A percentile compares a stretch with the other conserved stretches of the same genome.
phyloP scores from a whole-genome alignment of 768 basidiomycete species.

The Termitomyces sp. region DNA sequence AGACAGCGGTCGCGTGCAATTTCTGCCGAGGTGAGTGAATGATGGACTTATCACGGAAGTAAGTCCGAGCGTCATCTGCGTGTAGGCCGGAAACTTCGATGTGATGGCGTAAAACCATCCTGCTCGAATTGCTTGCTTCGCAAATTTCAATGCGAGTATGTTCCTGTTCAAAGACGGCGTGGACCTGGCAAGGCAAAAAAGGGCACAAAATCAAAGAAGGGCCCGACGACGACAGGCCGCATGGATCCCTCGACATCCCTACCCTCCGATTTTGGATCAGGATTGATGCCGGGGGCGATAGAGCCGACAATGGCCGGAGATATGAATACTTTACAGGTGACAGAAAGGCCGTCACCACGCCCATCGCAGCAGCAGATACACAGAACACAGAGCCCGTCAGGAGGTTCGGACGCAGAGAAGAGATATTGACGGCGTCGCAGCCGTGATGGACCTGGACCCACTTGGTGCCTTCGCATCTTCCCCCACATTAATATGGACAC shows the following conservation, averaged over 20 bases:
- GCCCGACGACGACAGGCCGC: conserved; percentile 9
- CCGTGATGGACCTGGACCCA: conserved; percentile 9
- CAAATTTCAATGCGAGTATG: conserved; percentile 47
- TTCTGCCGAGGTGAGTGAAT: conserved; percentile 61
- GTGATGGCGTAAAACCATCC: conserved; percentile 58
- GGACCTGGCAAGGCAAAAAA: conserved; percentile 75
- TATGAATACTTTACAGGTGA: conserved; percentile 23
- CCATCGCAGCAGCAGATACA: conserved; percentile 10
- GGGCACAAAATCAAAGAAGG: conserved; percentile 44
- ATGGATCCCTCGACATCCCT: conserved; percentile 12
- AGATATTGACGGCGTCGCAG: conserved; percentile 16
- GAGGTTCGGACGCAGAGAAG: conserved; percentile 26
- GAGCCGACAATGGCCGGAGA: conserved; percentile 24
- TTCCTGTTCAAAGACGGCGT: conserved; percentile 45
- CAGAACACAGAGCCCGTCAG: conserved; percentile 25
- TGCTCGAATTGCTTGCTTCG: conserved; percentile 61
- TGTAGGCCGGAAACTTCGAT: conserved; percentile 68
- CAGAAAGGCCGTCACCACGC: conserved; percentile 15
- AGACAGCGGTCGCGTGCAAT: conserved; percentile 65
- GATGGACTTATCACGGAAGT: not conserved
- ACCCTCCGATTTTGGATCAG: conserved; percentile 11
- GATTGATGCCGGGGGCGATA: conserved; percentile 4
- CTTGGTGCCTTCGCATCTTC: conserved; percentile 24
- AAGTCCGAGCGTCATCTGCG: not conserved
- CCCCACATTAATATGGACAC: conserved; percentile 35